Conservation (phyloP, 2,329 filamentous ascomycete species). For the Exophiala calicioides region DNA sequence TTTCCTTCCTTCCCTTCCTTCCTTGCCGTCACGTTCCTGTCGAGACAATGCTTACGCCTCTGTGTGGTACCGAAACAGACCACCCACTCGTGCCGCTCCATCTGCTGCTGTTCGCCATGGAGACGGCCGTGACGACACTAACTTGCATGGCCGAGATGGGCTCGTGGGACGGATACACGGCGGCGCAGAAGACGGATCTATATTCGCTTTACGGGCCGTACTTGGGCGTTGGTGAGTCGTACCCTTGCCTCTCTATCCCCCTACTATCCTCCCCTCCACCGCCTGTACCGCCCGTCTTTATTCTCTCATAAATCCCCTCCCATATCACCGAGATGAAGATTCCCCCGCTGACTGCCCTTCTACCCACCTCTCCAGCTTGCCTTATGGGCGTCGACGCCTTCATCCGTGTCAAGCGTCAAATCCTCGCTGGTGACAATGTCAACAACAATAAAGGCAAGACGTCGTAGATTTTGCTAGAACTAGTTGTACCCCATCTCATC, state of each 20-base stretch:
- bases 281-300: too few species aligned
- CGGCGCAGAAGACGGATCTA: conserved; percentile 51
- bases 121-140: conserved; percentile 63
- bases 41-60: too few species aligned
- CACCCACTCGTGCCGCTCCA: conserved; percentile 60
- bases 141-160: conserved; percentile 64
- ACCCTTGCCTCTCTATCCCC: conserved; percentile 2
- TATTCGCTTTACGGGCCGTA: conserved; percentile 60
- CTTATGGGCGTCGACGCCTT: conserved; percentile 44
- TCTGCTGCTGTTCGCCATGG: conserved; percentile 60
- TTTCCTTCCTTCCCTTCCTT: too few species aligned
- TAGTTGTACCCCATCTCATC: too few species aligned
- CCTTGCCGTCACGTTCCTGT: too few species aligned
- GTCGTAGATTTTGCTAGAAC: too few species aligned
- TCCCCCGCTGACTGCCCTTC: neutral
- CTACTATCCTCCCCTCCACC: neutral
- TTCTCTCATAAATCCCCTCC: neutral
- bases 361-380: conserved; percentile 34
- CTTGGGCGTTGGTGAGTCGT: conserved; percentile 54
- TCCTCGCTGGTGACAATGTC: conserved; percentile 8
- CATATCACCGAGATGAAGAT: neutral
- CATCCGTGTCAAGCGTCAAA: conserved; percentile 33
- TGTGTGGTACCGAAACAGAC: conserved; percentile 50
- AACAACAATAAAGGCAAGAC: conserved; percentile 5
- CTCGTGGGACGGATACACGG: conserved; percentile 54